A percentile compares a stretch with the other conserved stretches of the same genome.
Conservation (phyloP, 2,329 filamentous ascomycete species). For the Aspergillus floridensis region DNA sequence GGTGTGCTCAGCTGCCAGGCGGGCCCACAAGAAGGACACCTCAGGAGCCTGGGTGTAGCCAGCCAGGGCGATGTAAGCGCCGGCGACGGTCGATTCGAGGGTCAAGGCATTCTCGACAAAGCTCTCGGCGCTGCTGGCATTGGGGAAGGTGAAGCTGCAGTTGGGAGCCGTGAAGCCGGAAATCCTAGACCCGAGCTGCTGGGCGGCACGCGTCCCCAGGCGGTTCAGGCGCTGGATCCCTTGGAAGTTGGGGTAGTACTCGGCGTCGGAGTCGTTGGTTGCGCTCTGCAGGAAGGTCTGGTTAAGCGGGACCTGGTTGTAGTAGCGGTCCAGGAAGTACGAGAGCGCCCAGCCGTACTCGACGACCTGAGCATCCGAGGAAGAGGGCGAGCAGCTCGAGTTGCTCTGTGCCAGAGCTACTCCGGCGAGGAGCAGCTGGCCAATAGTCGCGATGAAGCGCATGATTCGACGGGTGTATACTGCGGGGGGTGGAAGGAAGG, state of each 20-base stretch:
- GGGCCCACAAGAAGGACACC: constrained; percentile 30
- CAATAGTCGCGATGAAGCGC: constrained; percentile 20
- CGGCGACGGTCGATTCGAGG: constrained; percentile 22
- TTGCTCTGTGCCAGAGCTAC: constrained; percentile 15
- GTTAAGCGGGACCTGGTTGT: constrained; percentile 22
- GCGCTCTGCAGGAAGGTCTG: constrained; percentile 22
- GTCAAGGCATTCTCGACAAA: constrained; percentile 22
- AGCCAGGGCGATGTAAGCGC: constrained; percentile 28
- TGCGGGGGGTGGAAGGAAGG: too few species aligned
- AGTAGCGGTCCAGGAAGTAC: constrained; percentile 25
- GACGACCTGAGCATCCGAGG: constrained; percentile 21
- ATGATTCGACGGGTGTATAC: constrained; percentile 9
- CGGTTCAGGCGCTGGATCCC: constrained; percentile 26
- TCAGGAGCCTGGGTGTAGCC: constrained; percentile 30
- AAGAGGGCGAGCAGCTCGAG: constrained; percentile 20
- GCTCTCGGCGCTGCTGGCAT: constrained; percentile 12
- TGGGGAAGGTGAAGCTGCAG: constrained; percentile 25
- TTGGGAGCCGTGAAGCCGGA: constrained; percentile 19
- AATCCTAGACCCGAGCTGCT: constrained; percentile 17
- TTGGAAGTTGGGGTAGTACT: constrained; percentile 22
- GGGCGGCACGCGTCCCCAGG: constrained; percentile 24
- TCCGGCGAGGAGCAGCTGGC: constrained; percentile 22
- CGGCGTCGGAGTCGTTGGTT: constrained; percentile 19
- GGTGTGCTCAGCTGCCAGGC: constrained; percentile 28
- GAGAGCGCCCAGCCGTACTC: constrained; percentile 26